Percentiles rank a stretch among this genome's conserved stretches.
Conservation (phyloP, 768 basidiomycete species). For the Lentinus brumalis region DNA sequence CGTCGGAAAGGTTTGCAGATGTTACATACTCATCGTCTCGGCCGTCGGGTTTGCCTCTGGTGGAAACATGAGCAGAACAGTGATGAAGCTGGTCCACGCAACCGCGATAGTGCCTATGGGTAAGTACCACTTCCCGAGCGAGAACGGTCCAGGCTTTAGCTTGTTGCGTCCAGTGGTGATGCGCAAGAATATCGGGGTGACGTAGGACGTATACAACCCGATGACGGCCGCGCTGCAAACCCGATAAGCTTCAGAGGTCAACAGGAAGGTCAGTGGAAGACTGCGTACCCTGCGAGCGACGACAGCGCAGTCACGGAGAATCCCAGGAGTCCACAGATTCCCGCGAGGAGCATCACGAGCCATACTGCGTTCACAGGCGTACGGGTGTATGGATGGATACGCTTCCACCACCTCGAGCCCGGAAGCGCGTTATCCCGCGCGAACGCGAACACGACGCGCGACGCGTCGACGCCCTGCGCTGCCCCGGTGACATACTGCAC, state of each 20-base stretch:
- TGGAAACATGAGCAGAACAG: constrained; percentile 62
- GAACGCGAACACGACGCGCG: constrained; percentile 75
- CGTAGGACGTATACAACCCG: constrained; percentile 69
- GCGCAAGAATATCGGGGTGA: constrained; percentile 67
- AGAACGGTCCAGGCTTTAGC: constrained; percentile 61
- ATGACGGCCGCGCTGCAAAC: constrained; percentile 62
- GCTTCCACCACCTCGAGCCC: constrained; percentile 71
- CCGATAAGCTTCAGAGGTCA: background rate
- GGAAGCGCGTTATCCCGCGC: constrained; percentile 75
- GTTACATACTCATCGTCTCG: constrained; percentile 56
- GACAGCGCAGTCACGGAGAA: constrained; percentile 64
- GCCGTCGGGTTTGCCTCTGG: constrained; percentile 41
- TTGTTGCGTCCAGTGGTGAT: constrained; percentile 67
- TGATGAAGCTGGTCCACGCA: constrained; percentile 66
- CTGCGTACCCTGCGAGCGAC: constrained; percentile 65
- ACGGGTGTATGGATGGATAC: constrained; percentile 56
- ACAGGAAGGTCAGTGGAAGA: background rate
- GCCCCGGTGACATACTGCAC: constrained; percentile 75
- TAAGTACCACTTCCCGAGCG: constrained; percentile 59
- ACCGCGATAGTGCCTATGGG: constrained; percentile 64
- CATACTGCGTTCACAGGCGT: constrained; percentile 79
- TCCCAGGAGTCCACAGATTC: constrained; percentile 62
- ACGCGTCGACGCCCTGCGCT: constrained; percentile 74
- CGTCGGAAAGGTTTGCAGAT: background rate
- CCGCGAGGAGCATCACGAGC: constrained; percentile 63